A percentile compares a stretch with the other conserved stretches of the same genome.
phyloP scores from a whole-genome alignment of 2,329 filamentous ascomycete genomes.

The Cordyceps javanica region DNA sequence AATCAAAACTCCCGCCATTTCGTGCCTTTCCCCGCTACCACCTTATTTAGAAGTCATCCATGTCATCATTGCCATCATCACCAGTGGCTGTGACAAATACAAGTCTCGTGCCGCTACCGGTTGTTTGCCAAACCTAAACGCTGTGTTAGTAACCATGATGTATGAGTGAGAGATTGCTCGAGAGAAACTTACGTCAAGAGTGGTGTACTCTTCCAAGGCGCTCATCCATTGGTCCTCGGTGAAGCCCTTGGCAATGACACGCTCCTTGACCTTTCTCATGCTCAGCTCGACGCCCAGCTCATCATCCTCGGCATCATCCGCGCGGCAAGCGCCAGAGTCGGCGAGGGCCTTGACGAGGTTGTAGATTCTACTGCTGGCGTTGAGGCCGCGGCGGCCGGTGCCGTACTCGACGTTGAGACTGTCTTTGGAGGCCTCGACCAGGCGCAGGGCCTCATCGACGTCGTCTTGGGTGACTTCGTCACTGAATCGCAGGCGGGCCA shows the following conservation, averaged over 20 bases:
- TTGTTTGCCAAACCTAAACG: constrained; percentile 71
- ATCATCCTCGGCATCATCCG: constrained; percentile 55
- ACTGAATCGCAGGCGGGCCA: constrained; percentile 86
- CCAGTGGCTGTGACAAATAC: constrained; percentile 61
- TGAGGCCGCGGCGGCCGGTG: constrained; percentile 60
- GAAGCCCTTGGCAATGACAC: constrained; percentile 93
- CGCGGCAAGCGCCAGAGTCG: constrained; percentile 77
- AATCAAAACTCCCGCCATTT: background rate
- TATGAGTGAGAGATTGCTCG: background rate
- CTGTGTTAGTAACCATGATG: background rate
- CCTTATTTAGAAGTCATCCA: constrained; percentile 28
- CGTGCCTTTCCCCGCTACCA: background rate
- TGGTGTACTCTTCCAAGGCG: constrained; percentile 83
- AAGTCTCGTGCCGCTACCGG: constrained; percentile 62
- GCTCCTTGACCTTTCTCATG: constrained; percentile 80
- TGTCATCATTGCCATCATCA: constrained; percentile 41
- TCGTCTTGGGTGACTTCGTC: constrained; percentile 82
- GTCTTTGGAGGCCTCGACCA: constrained; percentile 91
- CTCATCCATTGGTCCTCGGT: constrained; percentile 87
- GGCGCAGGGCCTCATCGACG: constrained; percentile 86
- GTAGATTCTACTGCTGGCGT: constrained; percentile 85
- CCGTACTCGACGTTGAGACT: constrained; percentile 69
- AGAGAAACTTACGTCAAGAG: constrained; percentile 70
- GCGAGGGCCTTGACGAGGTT: constrained; percentile 86
- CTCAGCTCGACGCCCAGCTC: constrained; percentile 63